These are phyloP conservation scores for Rhizopus stolonifer DNA, from an alignment of 371 early-diverging fungal species.

Conservation along the genomic window DNA sequence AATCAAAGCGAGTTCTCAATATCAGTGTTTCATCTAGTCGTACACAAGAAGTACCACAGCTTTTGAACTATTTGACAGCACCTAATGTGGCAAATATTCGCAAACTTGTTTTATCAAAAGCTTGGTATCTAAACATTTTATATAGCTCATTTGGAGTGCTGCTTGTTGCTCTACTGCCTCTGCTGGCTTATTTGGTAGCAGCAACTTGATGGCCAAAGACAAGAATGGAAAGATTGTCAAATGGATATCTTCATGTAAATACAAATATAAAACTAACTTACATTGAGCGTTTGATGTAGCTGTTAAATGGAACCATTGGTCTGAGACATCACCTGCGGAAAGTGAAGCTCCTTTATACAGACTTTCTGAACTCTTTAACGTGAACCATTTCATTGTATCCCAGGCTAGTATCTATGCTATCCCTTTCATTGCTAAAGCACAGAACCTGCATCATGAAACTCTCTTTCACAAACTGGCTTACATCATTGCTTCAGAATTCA, in stretches of 20 bases:
- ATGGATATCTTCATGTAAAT: constrained; percentile 54
- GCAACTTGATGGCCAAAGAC: constrained; percentile 68
- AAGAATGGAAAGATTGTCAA: constrained; percentile 61
- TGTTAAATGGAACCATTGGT: constrained; percentile 56
- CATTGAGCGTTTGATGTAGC: constrained; percentile 1
- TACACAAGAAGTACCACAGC: constrained; percentile 68
- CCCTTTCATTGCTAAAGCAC: constrained; percentile 61
- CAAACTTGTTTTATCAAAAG: background rate
- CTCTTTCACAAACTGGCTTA: constrained; percentile 41
- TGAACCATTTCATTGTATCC: constrained; percentile 77
- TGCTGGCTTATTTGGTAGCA: constrained; percentile 57
- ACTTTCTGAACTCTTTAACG: constrained; percentile 72
- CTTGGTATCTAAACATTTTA: background rate
- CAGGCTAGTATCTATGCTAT: constrained; percentile 68
- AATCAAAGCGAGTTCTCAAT: constrained; percentile 67
- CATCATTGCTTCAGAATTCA: constrained; percentile 59
- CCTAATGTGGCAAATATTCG: constrained; percentile 67
- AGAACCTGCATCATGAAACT: constrained; percentile 49
- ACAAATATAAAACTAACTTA: no score
- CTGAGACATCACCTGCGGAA: constrained; percentile 48
- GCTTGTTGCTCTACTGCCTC: constrained; percentile 70
- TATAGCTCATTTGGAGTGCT: constrained; percentile 70
- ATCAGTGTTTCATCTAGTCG: constrained; percentile 70
- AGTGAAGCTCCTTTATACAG: constrained; percentile 66
- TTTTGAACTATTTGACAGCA: constrained; percentile 72